These are phyloP conservation scores for Sarocladiaceae sp. DNA, from an alignment of 2,329 filamentous ascomycete genomes.

Conservation along the genomic window DNA sequence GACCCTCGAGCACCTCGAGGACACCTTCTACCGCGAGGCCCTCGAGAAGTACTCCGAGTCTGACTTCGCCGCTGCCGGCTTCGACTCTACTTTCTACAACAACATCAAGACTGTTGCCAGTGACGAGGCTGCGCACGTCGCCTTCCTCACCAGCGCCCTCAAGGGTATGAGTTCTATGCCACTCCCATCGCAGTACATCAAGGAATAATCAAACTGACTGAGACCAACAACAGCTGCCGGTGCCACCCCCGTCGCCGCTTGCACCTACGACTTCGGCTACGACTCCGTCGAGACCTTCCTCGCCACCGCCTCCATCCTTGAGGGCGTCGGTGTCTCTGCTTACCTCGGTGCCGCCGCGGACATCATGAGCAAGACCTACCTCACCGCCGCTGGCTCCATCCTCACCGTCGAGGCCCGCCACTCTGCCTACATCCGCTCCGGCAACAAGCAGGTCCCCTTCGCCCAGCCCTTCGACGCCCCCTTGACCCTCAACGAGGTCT, in stretches of 20 bases:
- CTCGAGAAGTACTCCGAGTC: conserved; percentile 48
- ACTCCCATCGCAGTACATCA: not conserved
- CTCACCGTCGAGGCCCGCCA: conserved; percentile 58
- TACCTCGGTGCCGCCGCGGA: conserved; percentile 57
- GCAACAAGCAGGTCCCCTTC: conserved; percentile 43
- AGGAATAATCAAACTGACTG: not conserved
- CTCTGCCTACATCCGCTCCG: conserved; percentile 50
- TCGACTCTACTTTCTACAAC: conserved; percentile 44
- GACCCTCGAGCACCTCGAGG: conserved; percentile 51
- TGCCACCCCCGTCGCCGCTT: conserved; percentile 43
- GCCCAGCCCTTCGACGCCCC: conserved; percentile 55
- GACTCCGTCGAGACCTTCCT: conserved; percentile 53
- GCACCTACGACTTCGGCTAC: conserved; percentile 55
- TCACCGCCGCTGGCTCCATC: conserved; percentile 57
- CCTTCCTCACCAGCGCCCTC: conserved; percentile 43
- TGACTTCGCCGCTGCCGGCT: conserved; percentile 47
- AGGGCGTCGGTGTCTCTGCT: conserved; percentile 58
- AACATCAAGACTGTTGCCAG: conserved; percentile 49
- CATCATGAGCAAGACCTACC: conserved; percentile 52
- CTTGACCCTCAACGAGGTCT: conserved; percentile 52
- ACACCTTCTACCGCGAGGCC: conserved; percentile 55
- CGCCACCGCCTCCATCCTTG: conserved; percentile 55
- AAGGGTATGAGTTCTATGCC: too few species aligned
- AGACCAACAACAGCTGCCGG: conserved; percentile 23
- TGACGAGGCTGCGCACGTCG: conserved; percentile 52